Evolutionary conservation across 2,329 filamentous ascomycete species (phyloP).

Genomic region (Xylariaceae sp.): DNA sequence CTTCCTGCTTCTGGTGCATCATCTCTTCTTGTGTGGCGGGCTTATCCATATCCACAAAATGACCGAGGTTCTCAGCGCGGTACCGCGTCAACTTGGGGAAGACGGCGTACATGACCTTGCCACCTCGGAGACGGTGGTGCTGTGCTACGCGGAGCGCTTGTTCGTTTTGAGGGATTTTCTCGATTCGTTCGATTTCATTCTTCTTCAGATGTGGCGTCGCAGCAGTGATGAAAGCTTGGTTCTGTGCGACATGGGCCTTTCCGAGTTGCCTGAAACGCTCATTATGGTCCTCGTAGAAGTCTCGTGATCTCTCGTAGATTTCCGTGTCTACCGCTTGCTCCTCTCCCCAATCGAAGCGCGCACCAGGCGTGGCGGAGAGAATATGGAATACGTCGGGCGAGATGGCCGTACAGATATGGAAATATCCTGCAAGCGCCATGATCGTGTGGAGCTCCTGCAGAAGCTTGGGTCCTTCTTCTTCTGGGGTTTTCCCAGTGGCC

Average conservation of each 20-base stretch:
- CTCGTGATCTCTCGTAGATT: constrained; percentile 22
- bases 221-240: background rate
- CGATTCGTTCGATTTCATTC: background rate
- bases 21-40: background rate
- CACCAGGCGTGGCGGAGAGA: constrained; percentile 28
- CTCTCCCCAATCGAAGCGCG: constrained; percentile 25
- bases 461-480: constrained; percentile 11
- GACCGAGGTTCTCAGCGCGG: constrained; percentile 19
- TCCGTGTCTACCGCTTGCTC: constrained; percentile 23
- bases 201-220: background rate
- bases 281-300: constrained; percentile 16
- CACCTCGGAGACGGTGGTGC: constrained; percentile 28
- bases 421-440: constrained; percentile 26
- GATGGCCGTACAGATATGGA: constrained; percentile 28
- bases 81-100: constrained; percentile 31
- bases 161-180: constrained; percentile 8
- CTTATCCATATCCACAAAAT: background rate
- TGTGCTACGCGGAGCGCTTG: constrained; percentile 9
- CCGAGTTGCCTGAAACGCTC: constrained; percentile 11
- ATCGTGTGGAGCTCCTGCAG: constrained; percentile 26
- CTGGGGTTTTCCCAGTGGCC: constrained; percentile 2
- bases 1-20: constrained; percentile 13
- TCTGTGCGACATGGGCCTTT: background rate
- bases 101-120: constrained; percentile 30
- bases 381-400: constrained; percentile 28